Evolutionary conservation across 805 yeast species (phyloP), one percentile per base, ranked within the genome.

Genomic region (Candida ficus): DNA sequence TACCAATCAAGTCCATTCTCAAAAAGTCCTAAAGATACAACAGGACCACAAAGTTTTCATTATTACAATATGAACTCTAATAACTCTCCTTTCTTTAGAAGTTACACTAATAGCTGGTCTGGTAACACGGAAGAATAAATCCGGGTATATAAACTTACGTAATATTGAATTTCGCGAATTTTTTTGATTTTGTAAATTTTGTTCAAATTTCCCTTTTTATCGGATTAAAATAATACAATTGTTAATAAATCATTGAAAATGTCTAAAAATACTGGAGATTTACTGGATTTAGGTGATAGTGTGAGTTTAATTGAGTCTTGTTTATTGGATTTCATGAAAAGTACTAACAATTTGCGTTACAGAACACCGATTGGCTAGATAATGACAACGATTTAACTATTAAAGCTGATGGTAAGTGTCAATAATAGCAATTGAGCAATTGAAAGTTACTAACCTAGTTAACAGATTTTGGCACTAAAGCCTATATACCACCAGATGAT

Each of bases 401-500:
- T 8, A 37, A 38, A 14, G 51, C 49, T 11, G 45, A 41, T 35
- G 39, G 49, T 47, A 22, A 25, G 50, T 42, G 4, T 16, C 16
- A 26, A 13, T 6, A 13, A 13, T 5, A 13, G n/a, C n/a, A n/a
- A n/a, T n/a, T n/a, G n/a, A n/a, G n/a, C n/a, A 28, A 14, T 8
- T 28, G 9, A 8, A 16, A 7, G 11, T 9, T 27, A 17, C 29
- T 35, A 18, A 30, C 27, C 31, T 17, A 23, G 1, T 17, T 5
- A 6, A 7, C 19, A 42, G 53, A 39, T 14, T 41, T 53, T 23
- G 54, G 61, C 14, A 46, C 61, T 12, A 58, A 61, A 40, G 57
- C 66, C 2, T 62, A 58, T 35, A 50, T 56, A 6, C 65, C 66
- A 11, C 60, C 64, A 9, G 66, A 62, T 33, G 56, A 52, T 29